Evolutionary conservation across 805 yeast species (phyloP).

Genomic region (Candida nonsorbophila): DNA sequence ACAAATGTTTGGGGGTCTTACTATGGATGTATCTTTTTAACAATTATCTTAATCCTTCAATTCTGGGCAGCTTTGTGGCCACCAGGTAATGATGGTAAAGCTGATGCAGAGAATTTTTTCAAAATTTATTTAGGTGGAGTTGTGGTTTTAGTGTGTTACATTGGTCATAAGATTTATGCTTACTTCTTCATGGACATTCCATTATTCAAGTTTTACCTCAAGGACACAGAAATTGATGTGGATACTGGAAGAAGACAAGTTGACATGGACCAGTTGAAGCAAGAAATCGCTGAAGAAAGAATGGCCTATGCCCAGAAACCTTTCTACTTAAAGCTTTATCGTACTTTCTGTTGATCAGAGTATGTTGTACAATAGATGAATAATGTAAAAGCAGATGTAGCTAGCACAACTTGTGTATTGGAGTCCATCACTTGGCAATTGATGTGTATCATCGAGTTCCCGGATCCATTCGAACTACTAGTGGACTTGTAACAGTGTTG

Average conservation of each 20-base stretch:
- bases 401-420: no score
- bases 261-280: conserved; percentile 48
- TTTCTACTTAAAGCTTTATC: conserved; percentile 9
- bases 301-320: conserved; percentile 7
- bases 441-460: no score
- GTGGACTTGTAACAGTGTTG: no score
- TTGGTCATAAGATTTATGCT: conserved; percentile 47
- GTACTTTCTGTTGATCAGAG: conserved; percentile 11
- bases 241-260: conserved; percentile 58
- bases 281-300: conserved; percentile 46
- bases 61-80: conserved; percentile 38
- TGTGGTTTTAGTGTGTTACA: conserved; percentile 39
- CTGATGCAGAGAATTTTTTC: conserved; percentile 43
- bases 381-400: no score
- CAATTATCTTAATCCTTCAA: conserved; percentile 24
- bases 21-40: conserved; percentile 22
- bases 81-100: conserved; percentile 19
- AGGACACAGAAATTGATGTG: conserved; percentile 49
- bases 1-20: conserved; percentile 23
- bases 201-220: conserved; percentile 32
- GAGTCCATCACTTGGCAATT: no score
- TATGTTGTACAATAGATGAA: no score
- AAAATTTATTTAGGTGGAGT: conserved; percentile 47
- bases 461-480: no score
- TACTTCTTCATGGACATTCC: conserved; percentile 17